Evolutionary conservation across 2,329 filamentous ascomycete genomes (phyloP).

Genomic region (Arthrobotrys sinensis): DNA sequence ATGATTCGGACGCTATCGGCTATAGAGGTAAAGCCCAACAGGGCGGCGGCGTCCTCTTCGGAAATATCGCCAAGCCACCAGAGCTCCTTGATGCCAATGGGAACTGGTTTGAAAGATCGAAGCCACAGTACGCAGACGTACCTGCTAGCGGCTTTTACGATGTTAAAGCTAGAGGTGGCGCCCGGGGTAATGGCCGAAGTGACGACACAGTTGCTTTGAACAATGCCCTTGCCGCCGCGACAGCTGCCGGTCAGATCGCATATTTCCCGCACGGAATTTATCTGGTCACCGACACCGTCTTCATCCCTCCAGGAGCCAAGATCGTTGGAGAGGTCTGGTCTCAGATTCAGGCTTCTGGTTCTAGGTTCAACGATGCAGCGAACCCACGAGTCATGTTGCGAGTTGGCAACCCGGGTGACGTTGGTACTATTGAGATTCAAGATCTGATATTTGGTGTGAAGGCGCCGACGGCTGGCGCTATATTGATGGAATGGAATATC

Average conservation of each 20-base stretch:
- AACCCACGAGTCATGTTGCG: constrained; percentile 76
- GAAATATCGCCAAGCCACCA: constrained; percentile 72
- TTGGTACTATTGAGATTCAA: constrained; percentile 78
- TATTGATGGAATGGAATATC: constrained; percentile 82
- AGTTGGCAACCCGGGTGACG: constrained; percentile 76
- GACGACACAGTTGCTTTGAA: constrained; percentile 92
- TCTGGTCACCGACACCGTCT: constrained; percentile 75
- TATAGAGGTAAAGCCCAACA: constrained; percentile 31
- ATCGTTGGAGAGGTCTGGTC: constrained; percentile 76
- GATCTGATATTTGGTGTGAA: constrained; percentile 80
- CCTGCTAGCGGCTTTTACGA: constrained; percentile 80
- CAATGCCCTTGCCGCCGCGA: constrained; percentile 76
- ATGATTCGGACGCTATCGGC: constrained; percentile 70
- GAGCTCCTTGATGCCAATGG: constrained; percentile 74
- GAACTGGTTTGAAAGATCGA: constrained; percentile 83
- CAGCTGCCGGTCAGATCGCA: constrained; percentile 71
- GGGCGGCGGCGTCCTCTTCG: constrained; percentile 68
- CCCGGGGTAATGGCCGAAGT: constrained; percentile 86
- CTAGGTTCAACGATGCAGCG: constrained; percentile 73
- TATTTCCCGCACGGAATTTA: constrained; percentile 85
- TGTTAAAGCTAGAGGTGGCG: constrained; percentile 81
- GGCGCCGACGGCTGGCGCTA: constrained; percentile 77
- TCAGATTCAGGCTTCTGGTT: constrained; percentile 74
- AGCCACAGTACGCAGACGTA: constrained; percentile 86
- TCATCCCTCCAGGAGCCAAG: constrained; percentile 66